Base-by-base conservation (phyloP, 768 basidiomycete genomes). In the Lentinula detonsa region DNA sequence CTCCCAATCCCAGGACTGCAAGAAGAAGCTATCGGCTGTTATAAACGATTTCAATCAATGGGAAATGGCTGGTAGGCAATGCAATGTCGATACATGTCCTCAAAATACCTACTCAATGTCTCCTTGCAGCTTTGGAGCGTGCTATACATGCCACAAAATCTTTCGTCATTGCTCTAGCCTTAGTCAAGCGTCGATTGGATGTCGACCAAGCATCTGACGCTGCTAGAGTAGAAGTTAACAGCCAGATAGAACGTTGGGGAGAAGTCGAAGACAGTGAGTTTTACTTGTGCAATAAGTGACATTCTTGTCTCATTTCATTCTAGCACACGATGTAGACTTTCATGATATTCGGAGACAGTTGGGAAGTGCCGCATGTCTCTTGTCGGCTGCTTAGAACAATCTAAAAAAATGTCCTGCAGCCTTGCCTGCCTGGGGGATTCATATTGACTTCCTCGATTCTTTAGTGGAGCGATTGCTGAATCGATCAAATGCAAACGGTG, bases 161-260 rank as follows among this genome's bases (percentile, higher is more conserved):
- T 0, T 89, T 97, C 70, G 75, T 98, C 40, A 90, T 97, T 63
- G 90, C 84, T 0, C 76, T 99, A 39, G 95, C 91, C 8, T 78
- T 99, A 35, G 85, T 94, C 35, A 85, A 85, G 66, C 87, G 85
- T 37, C 84, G 81, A 61, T 70, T 98, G 45, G 85, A 84, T 3
- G 91, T 86, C 1, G 92, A 99, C 67, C 78, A 93, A 69, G 95
- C 96, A 8, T 85, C 95, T 2, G 72, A 85, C 54, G 93, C 92
- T 0, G 83, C 93, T 6, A 88, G 90, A 57, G 95, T 96, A 7
- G 97, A 99, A 74, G 96, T 99, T 0, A 81, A 87, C 64, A 95
- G 93, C 71, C 96, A 98, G 75, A 98, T 98, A 62, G 86, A 95
- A 73, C 82, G 87, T 53, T 99, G 97, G 97, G 97, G 97, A n/a